Base-by-base conservation (phyloP, 2,329 filamentous ascomycete species). In the Ambrosiella beaveri region DNA sequence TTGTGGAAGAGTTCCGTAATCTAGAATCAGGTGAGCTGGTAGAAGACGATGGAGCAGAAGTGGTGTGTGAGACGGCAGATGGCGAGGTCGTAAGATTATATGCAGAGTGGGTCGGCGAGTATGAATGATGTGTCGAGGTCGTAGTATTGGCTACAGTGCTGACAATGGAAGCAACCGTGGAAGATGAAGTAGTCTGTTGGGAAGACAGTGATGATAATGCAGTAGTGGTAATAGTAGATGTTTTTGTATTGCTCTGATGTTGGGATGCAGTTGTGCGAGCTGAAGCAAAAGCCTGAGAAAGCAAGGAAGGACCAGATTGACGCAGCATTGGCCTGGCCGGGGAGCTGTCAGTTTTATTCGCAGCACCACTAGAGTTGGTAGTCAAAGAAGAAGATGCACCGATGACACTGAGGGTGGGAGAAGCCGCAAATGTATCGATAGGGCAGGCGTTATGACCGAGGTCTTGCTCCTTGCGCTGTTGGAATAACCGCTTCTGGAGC, bases 221-320 rank as follows among this genome's bases (percentile, higher is more conserved):
- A 41, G 11, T 11, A 12, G n/a, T 5, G 45, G 57, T 36, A 40
- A 39, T 41, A 40, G n/a, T 36, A 36, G 53, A 19, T 35, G 27
- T 17, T 39, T 36, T 19, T n/a, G 49, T 40, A 58, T 52, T 57
- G 13, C 52, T 45, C 38, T 56, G n/a, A 59, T 61, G 56, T 63
- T 62, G 36, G 65, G 65, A 62, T 59, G 53, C 56, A 61, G 79
- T 77, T 65, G 76, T 77, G 65, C 77, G 75, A 65, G 77, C 77
- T 68, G 76, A 77, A 66, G 77, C 77, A 67, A 80, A 71, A 66
- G 77, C 77, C 68, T 80, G 75, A 61, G 75, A 74, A 68, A 80
- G 71, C 64, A 80, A 67, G 60, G 77, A 80, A 63, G 76, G 74
- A 62, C 76, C 76, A 65, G 69, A 70, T 64, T 73, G 70, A 66